Base-by-base conservation (phyloP, 139 green algal species). In the Astrephomene gubernaculifera region DNA sequence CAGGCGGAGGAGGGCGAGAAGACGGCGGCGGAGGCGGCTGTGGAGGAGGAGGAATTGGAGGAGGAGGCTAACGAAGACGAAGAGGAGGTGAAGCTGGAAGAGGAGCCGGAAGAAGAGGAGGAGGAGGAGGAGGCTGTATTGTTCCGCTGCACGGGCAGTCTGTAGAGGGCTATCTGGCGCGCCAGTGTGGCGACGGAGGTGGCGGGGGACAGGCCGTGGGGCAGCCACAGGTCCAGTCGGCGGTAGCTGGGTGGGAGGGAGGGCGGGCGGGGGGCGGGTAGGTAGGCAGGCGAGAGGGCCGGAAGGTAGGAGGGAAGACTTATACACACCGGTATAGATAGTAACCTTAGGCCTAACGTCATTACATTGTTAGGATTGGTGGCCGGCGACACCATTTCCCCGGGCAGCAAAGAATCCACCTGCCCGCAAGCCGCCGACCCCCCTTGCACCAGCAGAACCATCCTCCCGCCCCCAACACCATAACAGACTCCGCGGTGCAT, bases 211-310 rank as follows among this genome's bases (percentile, higher is more conserved):
- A 84, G 63, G 43, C 90, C 90, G 68, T 94, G 90, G 2, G 69
- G 81, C 43, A 94, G 82, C 82, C 89, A 92, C 45, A 93, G 12
- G 68, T 92, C 79, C 39, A 93, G 73, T 8, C 89, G 84, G 44
- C 88, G 89, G 44, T 67, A 89, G 35, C 71, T 89, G 64, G 21
- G 33, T 7, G 41, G 36, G 6, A 25, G 68, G 39, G 21, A n/a
- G n/a, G n/a, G n/a, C 36, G 2, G 65, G 65, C 35, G 7, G 33
- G 9, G 19, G 4, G 1, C 22, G 57, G 57, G 21, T n/a, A 33
- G 24, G 21, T 12, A 24, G 57, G 12, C 57, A 24, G 19, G 57
- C 57, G 49, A 57, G 49, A n/a, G n/a, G n/a, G n/a, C n/a, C n/a
- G n/a, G n/a, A n/a, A n/a, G n/a, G n/a, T n/a, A n/a, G n/a, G n/a